Evolutionary conservation across 2,329 filamentous ascomycete genomes (phyloP).

Genomic region (Penicillium glabrum): DNA sequence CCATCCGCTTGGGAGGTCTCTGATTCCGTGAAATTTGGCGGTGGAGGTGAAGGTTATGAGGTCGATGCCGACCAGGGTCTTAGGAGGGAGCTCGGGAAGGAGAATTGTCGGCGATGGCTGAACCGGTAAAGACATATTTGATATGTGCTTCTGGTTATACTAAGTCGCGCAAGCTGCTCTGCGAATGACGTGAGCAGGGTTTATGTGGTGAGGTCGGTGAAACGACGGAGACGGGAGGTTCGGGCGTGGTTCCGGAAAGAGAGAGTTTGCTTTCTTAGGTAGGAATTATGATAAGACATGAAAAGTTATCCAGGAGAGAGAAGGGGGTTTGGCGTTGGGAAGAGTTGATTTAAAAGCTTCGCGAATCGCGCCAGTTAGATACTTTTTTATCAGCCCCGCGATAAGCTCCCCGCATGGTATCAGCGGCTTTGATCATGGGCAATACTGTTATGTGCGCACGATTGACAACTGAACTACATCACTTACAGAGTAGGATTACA

Average conservation of each 20-base stretch:
- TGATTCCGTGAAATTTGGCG: slow-evolving; percentile 61
- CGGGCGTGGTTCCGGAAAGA: background rate
- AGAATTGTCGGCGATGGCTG: slow-evolving; percentile 44
- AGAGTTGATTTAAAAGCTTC: background rate
- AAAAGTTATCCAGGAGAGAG: background rate
- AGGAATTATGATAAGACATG: background rate
- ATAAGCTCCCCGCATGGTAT: slow-evolving; percentile 10
- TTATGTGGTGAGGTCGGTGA: background rate
- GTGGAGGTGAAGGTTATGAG: slow-evolving; percentile 63
- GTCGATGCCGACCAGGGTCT: slow-evolving; percentile 53
- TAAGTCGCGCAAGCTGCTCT: background rate
- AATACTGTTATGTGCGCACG: background rate
- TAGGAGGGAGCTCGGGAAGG: slow-evolving; percentile 45
- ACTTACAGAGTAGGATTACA: background rate
- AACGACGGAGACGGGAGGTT: background rate
- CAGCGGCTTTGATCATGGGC: background rate
- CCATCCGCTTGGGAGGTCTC: slow-evolving; percentile 57
- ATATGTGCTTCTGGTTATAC: background rate
- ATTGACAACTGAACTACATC: background rate
- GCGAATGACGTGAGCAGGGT: background rate
- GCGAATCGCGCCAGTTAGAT: background rate
- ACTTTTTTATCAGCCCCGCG: slow-evolving; percentile 10
- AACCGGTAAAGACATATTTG: slow-evolving; percentile 21
- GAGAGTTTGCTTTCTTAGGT: background rate
- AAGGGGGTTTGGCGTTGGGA: background rate